phyloP scores from a whole-genome alignment of 129 eudicot species.

The Ambrosia trifida region DNA sequence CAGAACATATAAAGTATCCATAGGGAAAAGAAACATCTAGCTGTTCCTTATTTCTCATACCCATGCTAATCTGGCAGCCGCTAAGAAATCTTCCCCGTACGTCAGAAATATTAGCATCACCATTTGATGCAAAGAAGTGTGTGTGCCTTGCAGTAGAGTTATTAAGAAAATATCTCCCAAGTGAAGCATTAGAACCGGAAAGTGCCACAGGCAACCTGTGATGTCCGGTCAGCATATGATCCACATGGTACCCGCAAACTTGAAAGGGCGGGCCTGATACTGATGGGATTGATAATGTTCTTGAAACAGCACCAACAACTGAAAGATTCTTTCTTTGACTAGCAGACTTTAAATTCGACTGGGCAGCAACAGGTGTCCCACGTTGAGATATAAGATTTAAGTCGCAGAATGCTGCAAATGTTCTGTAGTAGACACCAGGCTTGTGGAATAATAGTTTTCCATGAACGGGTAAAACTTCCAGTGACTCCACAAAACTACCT shows the following conservation, averaged over 20 bases:
- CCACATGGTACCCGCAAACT: conserved; percentile 68
- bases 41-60: conserved; percentile 52
- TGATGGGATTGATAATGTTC: conserved; percentile 74
- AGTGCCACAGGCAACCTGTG: conserved; percentile 53
- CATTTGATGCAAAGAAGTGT: conserved; percentile 23
- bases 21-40: conserved; percentile 42
- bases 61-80: conserved; percentile 58
- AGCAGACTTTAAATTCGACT: conserved; percentile 50
- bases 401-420: conserved; percentile 39
- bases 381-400: conserved; percentile 45
- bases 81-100: conserved; percentile 44
- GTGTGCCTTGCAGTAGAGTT: conserved; percentile 26
- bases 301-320: conserved; percentile 67
- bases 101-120: conserved; percentile 27
- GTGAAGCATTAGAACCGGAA: conserved; percentile 50
- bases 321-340: conserved; percentile 54
- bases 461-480: conserved; percentile 43
- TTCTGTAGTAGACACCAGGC: conserved; percentile 43
- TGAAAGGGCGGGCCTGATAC: conserved; percentile 80
- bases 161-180: conserved; percentile 37
- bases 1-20: conserved; percentile 55
- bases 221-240: conserved; percentile 44
- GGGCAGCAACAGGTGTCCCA: conserved; percentile 50
- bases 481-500: conserved; percentile 40
- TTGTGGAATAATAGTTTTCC: conserved; percentile 56